Evolutionary conservation across 1,139 yeast genomes (phyloP), one percentile per base, ranked within the genome.

Genomic region (Candida dubliniensis): DNA sequence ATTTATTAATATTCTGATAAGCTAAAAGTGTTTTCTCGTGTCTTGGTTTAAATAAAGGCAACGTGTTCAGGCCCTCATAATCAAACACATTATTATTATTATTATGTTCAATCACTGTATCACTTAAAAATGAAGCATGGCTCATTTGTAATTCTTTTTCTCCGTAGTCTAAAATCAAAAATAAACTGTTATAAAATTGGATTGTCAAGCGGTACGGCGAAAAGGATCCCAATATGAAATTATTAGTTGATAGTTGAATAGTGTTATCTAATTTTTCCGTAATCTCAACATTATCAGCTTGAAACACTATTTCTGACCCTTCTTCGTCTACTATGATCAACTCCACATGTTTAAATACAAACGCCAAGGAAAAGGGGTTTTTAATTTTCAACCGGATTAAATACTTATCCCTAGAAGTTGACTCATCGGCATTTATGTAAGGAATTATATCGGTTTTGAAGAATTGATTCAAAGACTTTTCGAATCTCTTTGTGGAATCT

Each of bases 381-480:
- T 36, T 37, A 1, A 72, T 31, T 9, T 55, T 49, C 2, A 69
- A 38, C 23, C 56, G 59, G 15, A 71, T 50, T 31, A 32, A 61
- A 46, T 67, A 67, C 13, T 46, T 48, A 37, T 63, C 64, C 8
- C 45, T 37, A 1, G 38, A 31, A 1, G 51, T 49, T 0, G 55
- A 46, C 2, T 51, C 55, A 36, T 64, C 64, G 2, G 63, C 58
- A 4, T 54, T 44, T 11, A 71, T 61, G 36, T 47, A 60, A 1
- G 72, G 68, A 9, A 47, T 40, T 10, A 71, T 48, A 1, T 51
- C 43, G 1, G 68, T 47, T 1, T 55, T 49, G 38, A 78, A 71
- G 8, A 75, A 46, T 2, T 61, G 55, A 2, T 60, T 59, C 1
- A 74, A 50, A 1, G 69, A 63, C 43, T 59, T 67, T 15, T 59